Evolutionary conservation across 345 rosid genomes (phyloP), one percentile per base, ranked within the genome.

Genomic region (Camelina laxa): DNA sequence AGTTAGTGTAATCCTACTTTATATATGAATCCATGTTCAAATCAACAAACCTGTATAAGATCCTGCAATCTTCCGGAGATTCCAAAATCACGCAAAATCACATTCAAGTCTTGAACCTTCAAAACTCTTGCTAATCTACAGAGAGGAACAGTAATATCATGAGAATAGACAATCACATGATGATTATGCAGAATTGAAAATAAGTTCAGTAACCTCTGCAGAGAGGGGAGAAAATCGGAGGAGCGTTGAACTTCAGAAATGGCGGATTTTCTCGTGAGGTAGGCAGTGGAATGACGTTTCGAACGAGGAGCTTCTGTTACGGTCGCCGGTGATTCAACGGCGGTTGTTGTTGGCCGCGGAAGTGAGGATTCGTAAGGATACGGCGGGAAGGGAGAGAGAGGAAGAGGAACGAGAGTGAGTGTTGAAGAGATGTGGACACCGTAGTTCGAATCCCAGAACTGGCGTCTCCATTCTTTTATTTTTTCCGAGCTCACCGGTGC

Each of bases 81-180:
- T 69, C 98, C 98, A 3, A 94, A 86, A 79, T 85, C 78, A 30
- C 96, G 78, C 62, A 94, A 69, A 70, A 94, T 83, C 41, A 79
- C 88, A 82, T 94, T 91, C 80, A 90, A 78, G 72, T 91, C 98
- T 81, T 87, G 97, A 31, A 87, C 96, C 83, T 87, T 90, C 80
- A 94, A 65, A 74, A 73, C 57, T 30, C 76, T 82, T 31, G 82
- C 89, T 2, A 85, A 54, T 67, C 96, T 90, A 78, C 64, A 74
- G 39, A 70, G 44, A 20, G 39, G 2, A 9, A 60, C 11, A 53
- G 41, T 5, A 0, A 48, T 3, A 21, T 16, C 42, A 39, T 36
- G 19, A 45, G 6, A 70, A 45, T 7, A 57, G 7, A 21, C 4
- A 2, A 20, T 21, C 16, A 49, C 39, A 60, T 13, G 51, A 51